These are phyloP conservation scores for Truncatella angustata DNA, from an alignment of 2,329 filamentous ascomycete species.

Conservation along the genomic window DNA sequence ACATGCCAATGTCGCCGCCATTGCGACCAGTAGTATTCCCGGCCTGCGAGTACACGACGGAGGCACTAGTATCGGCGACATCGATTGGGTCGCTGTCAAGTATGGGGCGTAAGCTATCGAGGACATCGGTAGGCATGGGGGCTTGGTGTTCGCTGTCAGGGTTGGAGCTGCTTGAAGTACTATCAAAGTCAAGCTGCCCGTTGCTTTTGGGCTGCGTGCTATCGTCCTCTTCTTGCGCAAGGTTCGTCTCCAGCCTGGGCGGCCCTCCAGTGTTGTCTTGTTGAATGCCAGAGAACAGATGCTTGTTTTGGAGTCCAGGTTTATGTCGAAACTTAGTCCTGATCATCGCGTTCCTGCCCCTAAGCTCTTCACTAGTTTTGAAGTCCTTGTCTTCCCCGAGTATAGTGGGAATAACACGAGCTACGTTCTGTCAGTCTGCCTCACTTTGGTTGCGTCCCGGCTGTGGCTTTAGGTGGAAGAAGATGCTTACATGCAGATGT, in stretches of 20 bases:
- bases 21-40: background rate
- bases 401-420: constrained; percentile 17
- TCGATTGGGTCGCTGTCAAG: no score
- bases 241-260: background rate
- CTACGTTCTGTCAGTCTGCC: constrained; percentile 3
- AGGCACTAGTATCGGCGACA: no score
- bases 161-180: background rate
- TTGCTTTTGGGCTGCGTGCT: no score
- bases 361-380: constrained; percentile 21
- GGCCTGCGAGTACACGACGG: no score
- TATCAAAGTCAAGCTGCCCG: background rate
- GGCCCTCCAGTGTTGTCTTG: background rate
- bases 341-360: constrained; percentile 12
- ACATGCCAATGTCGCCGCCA: background rate
- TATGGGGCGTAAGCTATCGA: no score
- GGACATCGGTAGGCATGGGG: no score
- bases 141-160: background rate
- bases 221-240: background rate
- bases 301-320: background rate
- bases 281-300: background rate
- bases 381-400: constrained; percentile 24
- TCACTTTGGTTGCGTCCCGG: background rate
- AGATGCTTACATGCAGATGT: background rate
- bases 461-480: background rate
- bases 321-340: background rate